Conservation (phyloP, 202 grass and related monocot genomes). For the Panicum hallii region DNA sequence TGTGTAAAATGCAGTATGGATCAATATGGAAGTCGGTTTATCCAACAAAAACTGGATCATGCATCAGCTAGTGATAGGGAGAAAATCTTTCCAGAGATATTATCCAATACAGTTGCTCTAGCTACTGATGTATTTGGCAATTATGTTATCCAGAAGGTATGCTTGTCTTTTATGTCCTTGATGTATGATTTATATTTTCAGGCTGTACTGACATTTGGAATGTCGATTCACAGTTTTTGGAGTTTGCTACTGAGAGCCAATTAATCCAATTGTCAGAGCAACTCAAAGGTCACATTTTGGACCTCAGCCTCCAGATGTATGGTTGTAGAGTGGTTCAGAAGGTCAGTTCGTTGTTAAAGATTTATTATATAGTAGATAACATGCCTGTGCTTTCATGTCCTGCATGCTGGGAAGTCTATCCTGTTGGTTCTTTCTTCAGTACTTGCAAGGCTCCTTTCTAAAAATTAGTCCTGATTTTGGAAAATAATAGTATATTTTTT, state of each 20-base stretch:
- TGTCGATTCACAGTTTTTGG: slow-evolving; percentile 64
- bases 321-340: slow-evolving; percentile 89
- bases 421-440: too few relatives aligned
- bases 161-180: not conserved
- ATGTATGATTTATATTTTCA: slow-evolving; percentile 17
- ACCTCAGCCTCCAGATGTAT: slow-evolving; percentile 85
- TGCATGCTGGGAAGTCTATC: too few relatives aligned
- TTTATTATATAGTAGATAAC: too few relatives aligned
- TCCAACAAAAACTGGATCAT: slow-evolving; percentile 74
- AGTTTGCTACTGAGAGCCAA: slow-evolving; percentile 70
- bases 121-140: slow-evolving; percentile 83
- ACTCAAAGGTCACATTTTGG: slow-evolving; percentile 62
- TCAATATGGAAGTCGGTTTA: slow-evolving; percentile 84
- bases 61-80: slow-evolving; percentile 60
- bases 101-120: slow-evolving; percentile 62
- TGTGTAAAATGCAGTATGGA: slow-evolving; percentile 65
- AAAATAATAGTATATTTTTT: too few relatives aligned
- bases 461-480: too few relatives aligned
- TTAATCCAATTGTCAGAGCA: slow-evolving; percentile 66
- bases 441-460: too few relatives aligned
- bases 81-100: slow-evolving; percentile 77
- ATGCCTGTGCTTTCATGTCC: not conserved
- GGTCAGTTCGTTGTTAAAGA: too few relatives aligned
- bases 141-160: slow-evolving; percentile 90
- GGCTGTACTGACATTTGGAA: slow-evolving; percentile 22